Evolutionary conservation across 2,329 filamentous ascomycete species (phyloP).

Genomic region (Colletotrichum tropicale): DNA sequence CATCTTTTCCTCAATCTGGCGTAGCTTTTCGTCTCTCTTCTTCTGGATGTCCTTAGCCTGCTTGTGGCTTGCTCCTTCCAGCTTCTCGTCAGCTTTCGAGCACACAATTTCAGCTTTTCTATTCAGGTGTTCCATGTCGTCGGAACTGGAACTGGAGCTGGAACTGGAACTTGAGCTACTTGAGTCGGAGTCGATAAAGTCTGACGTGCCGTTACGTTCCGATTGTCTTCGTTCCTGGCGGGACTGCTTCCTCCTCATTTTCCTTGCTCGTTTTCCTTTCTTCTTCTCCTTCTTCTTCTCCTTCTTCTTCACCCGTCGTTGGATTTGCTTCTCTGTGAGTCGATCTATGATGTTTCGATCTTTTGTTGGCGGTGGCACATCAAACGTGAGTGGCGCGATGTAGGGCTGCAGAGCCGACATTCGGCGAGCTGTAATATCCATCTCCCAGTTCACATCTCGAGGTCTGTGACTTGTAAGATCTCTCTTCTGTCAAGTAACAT

Average conservation of each 20-base stretch:
- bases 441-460: background rate
- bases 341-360: background rate
- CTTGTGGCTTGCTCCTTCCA: background rate
- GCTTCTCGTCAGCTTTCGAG: background rate
- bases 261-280: background rate
- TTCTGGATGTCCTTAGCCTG: background rate
- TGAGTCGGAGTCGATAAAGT: background rate
- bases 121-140: background rate
- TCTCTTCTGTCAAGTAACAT: background rate
- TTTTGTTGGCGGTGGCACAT: background rate
- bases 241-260: background rate
- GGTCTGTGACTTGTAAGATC: background rate
- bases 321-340: background rate
- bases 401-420: background rate
- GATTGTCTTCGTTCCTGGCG: background rate
- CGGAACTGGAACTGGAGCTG: background rate
- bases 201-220: background rate
- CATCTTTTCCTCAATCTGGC: background rate
- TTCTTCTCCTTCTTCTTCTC: background rate
- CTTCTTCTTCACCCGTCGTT: background rate
- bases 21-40: background rate
- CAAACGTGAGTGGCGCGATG: background rate
- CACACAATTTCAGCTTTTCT: background rate
- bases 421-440: background rate
- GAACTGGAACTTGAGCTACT: background rate